These are phyloP conservation scores for Annulohypoxylon moriforme DNA, from an alignment of 495 filamentous ascomycete species.

Conservation along the genomic window DNA sequence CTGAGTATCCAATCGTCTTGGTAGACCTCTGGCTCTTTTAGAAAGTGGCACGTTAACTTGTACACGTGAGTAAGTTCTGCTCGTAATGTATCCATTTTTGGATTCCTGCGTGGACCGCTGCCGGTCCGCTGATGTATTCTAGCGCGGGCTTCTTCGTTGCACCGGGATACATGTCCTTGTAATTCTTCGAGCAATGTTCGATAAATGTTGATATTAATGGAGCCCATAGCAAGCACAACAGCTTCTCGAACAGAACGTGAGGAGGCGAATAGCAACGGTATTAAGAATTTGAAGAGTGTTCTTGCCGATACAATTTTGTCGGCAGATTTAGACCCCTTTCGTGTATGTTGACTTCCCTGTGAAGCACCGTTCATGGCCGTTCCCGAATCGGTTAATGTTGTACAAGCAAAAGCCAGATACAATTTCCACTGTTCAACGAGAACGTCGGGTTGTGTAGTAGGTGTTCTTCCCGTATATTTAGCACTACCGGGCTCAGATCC, in stretches of 20 bases:
- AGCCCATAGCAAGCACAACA: slow-evolving; percentile 90
- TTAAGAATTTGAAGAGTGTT: slow-evolving; percentile 88
- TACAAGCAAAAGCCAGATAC: slow-evolving; percentile 97
- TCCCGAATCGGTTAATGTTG: slow-evolving; percentile 88
- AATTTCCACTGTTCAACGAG: slow-evolving; percentile 98
- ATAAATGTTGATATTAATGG: slow-evolving; percentile 96
- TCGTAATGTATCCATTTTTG: slow-evolving; percentile 83
- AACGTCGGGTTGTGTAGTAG: slow-evolving; percentile 83
- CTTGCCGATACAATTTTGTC: slow-evolving; percentile 90
- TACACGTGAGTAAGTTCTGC: slow-evolving; percentile 97
- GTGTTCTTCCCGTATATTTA: slow-evolving; percentile 63
- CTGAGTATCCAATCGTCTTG: slow-evolving; percentile 92
- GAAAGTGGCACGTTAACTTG: slow-evolving; percentile 90
- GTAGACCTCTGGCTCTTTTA: slow-evolving; percentile 81
- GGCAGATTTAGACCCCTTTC: slow-evolving; percentile 83
- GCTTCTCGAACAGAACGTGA: slow-evolving; percentile 84
- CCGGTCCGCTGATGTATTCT: slow-evolving; percentile 83
- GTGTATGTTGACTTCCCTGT: slow-evolving; percentile 79
- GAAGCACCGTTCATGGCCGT: slow-evolving; percentile 67
- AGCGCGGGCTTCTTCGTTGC: slow-evolving; percentile 89
- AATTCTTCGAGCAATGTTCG: slow-evolving; percentile 90
- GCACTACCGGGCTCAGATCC: slow-evolving; percentile 57
- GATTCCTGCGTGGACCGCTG: slow-evolving; percentile 79
- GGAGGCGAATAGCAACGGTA: slow-evolving; percentile 83
- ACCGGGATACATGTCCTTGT: slow-evolving; percentile 80